Base-by-base conservation (phyloP, 2,329 filamentous ascomycete genomes). In the Ramularia collo-cygni region DNA sequence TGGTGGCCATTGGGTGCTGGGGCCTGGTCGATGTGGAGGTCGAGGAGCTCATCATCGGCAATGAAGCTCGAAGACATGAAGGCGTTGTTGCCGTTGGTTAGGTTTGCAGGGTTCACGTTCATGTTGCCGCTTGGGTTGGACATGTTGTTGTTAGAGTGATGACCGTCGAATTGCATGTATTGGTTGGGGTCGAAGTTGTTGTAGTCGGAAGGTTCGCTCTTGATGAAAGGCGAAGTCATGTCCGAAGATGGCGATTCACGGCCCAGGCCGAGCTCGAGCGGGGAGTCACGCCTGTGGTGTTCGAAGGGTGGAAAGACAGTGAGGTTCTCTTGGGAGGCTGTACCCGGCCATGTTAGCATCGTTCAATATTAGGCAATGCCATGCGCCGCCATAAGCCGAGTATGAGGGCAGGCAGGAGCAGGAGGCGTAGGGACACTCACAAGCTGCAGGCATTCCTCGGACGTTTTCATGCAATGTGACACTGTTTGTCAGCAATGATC, bases 1-100 rank as follows among this genome's bases (percentile, higher is more conserved):
- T 51, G 52, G 42, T 47, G 54, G 45, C 50, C 51, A 26, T 56
- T 52, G 12, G 61, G 55, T 24, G 21, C 6, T 24, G 58, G 58
- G 44, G 45, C 41, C 27, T 54, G 52, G 35, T 66, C 62, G 32
- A 60, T 49, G 16, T 59, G 74, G 7, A 90, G 71, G 50, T 95
- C 89, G 33, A 90, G 74, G 33, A 96, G 72, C 60, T 95, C 90
- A 48, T 95, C 90, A 50, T 95, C 90, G 47, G 79, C 82, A 51
- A 95, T 89, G 67, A 88, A 95, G 61, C 77, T 82, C 42, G 79
- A 81, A 50, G 73, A 54, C 50, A 57, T 54, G 43, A 36, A 42
- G 37, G 28, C 36, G 38, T 38, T 38, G 31, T 45, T 47, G 31
- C 35, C 72, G 78, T 90, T 85, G 53, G 78, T 78, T 44, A 95